These are phyloP conservation scores for Sclerotinia nivalis DNA, from an alignment of 2,329 filamentous ascomycete genomes.

Conservation along the genomic window DNA sequence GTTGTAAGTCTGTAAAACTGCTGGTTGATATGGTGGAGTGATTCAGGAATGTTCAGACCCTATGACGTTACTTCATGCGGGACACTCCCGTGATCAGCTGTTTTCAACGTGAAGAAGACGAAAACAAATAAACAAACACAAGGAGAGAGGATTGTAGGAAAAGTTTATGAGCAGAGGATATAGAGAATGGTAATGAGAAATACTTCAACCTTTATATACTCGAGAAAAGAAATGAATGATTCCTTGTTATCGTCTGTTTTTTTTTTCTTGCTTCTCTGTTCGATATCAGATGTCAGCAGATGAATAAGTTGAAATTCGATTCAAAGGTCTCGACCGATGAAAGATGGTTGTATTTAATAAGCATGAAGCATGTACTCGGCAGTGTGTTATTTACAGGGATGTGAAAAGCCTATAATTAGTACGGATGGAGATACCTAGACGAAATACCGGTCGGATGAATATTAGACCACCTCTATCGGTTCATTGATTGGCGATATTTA, in stretches of 20 bases:
- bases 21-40: not conserved
- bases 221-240: not conserved
- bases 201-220: not conserved
- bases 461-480: too few species aligned
- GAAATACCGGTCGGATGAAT: too few species aligned
- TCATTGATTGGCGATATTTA: not conserved
- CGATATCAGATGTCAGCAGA: not conserved
- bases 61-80: conserved; percentile 12
- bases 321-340: not conserved
- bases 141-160: not conserved
- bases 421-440: not conserved
- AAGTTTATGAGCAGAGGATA: not conserved
- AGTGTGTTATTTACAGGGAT: not conserved
- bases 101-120: not conserved
- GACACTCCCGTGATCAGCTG: not conserved
- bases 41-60: not conserved
- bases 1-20: not conserved
- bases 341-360: not conserved
- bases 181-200: not conserved
- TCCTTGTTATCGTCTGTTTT: not conserved
- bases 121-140: not conserved
- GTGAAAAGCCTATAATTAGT: not conserved
- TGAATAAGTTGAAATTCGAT: not conserved
- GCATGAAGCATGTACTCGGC: not conserved
- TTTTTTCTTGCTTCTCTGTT: not conserved